Evolutionary conservation across 1,284 basidiomycete genomes (phyloP).

Genomic region (Grifola frondosa): DNA sequence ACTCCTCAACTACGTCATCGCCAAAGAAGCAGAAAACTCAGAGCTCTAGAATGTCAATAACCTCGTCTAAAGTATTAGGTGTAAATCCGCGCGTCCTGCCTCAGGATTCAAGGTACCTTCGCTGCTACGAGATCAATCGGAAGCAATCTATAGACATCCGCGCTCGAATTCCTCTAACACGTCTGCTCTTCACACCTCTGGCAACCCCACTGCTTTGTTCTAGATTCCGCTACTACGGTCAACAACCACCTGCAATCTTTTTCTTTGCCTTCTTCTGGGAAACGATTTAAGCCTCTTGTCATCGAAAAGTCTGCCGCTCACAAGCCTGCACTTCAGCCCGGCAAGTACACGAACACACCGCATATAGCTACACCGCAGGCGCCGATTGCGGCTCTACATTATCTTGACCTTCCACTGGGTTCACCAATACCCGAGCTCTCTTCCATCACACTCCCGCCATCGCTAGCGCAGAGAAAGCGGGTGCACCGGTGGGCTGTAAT

Average conservation of each 20-base stretch:
- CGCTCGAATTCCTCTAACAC: too few species aligned
- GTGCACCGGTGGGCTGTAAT: slow-evolving; percentile 54
- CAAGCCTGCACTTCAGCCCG: too few species aligned
- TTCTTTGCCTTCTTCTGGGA: slow-evolving; percentile 12
- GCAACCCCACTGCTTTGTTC: background rate
- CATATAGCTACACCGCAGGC: background rate
- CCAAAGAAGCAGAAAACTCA: too few species aligned
- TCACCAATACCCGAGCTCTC: slow-evolving; percentile 30
- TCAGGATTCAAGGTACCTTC: too few species aligned
- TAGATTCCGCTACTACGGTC: background rate
- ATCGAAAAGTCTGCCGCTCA: slow-evolving; percentile 21
- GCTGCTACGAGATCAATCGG: too few species aligned
- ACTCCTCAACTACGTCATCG: too few species aligned
- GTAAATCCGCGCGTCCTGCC: too few species aligned
- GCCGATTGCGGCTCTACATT: slow-evolving; percentile 7
- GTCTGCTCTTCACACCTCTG: background rate
- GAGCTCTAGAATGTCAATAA: too few species aligned
- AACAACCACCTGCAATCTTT: background rate
- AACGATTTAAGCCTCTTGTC: slow-evolving; percentile 37
- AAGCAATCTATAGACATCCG: too few species aligned
- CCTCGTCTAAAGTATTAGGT: too few species aligned
- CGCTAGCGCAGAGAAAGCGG: slow-evolving; percentile 52
- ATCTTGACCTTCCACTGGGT: slow-evolving; percentile 35
- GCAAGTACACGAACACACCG: too few species aligned
- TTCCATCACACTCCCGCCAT: slow-evolving; percentile 54